These are phyloP conservation scores for Melastoma malabathricum DNA, from an alignment of 345 rosid genomes.

Conservation along the genomic window DNA sequence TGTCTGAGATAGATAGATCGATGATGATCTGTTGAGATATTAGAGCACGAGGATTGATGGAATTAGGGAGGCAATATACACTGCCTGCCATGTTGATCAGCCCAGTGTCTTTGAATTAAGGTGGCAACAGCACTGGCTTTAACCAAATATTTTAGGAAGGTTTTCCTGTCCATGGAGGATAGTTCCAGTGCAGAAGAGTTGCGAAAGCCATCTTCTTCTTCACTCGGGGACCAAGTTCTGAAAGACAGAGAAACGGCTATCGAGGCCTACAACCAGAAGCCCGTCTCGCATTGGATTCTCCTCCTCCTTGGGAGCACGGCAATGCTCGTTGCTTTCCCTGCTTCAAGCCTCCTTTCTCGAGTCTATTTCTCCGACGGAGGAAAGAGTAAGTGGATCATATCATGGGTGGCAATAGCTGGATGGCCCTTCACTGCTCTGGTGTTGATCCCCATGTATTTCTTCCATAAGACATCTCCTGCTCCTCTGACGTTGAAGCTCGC, in stretches of 20 bases:
- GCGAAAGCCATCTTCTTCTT: constrained; percentile 13
- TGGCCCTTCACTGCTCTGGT: constrained; percentile 67
- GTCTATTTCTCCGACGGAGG: constrained; percentile 69
- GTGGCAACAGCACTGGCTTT: too few species aligned
- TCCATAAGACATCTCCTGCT: constrained; percentile 38
- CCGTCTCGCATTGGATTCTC: constrained; percentile 71
- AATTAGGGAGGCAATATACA: too few species aligned
- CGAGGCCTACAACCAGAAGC: constrained; percentile 45
- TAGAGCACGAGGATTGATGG: too few species aligned
- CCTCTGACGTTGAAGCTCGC: constrained; percentile 37
- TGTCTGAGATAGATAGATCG: too few species aligned
- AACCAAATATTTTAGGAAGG: too few species aligned
- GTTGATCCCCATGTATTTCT: constrained; percentile 38
- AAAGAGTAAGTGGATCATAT: constrained; percentile 83
- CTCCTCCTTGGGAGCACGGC: constrained; percentile 30
- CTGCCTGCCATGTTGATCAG: too few species aligned
- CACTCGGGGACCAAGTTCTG: constrained; percentile 18
- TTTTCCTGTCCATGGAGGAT: too few species aligned
- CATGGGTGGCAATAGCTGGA: constrained; percentile 80
- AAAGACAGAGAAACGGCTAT: constrained; percentile 11
- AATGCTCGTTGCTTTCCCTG: constrained; percentile 74
- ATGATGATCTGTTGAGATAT: too few species aligned
- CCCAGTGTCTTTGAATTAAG: too few species aligned
- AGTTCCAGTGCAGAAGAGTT: not conserved
- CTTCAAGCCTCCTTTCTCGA: constrained; percentile 64